Evolutionary conservation across 2,329 filamentous ascomycete genomes (phyloP), one percentile per base, ranked within the genome.

Genomic region (Orbilia oligospora): DNA sequence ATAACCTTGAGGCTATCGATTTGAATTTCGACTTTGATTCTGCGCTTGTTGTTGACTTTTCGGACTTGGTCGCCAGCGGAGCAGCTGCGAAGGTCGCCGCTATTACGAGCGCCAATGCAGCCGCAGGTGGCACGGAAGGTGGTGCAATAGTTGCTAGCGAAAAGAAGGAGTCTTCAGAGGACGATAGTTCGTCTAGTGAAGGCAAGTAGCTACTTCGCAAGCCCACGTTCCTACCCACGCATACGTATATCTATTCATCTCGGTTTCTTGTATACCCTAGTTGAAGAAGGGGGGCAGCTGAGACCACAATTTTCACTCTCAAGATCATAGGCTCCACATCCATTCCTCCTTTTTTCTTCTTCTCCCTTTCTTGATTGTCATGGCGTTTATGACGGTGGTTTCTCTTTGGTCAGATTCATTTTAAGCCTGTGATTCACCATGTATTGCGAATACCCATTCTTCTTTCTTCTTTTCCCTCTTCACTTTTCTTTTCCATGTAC

Each of bases 31-130:
- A 79, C 36, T 75, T 79, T 55, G 76, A 75, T 27, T 33, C 65
- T n/a, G 66, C 69, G 0, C 70, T 79, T 30, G 76, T 79, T 5
- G 76, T 79, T 6, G 76, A 79, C 55, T 79, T 79, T 67, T 79
- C 76, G 22, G 76, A 79, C 38, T 55, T 79, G 12, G 76, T 75
- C 2, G 56, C 76, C 16, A 73, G 56, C 46, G 48, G 67, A n/a
- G 66, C 53, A 44, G 64, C 69, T 3, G 27, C 69, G 24, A 79
- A 79, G 63, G 61, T 70, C 63, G 70, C 66, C 5, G 65, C 76
- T 16, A 53, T 71, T 22, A 46, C 65, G 3, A 67, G 22, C 14
- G 56, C 38, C 24, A 61, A 44, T 6, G 46, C 36, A 0, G 48
- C 53, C 5, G 49, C 22, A 3, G 38, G 22, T n/a, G 27, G 33